phyloP scores from a whole-genome alignment of 2,329 filamentous ascomycete species.

The Xylaria sp. region DNA sequence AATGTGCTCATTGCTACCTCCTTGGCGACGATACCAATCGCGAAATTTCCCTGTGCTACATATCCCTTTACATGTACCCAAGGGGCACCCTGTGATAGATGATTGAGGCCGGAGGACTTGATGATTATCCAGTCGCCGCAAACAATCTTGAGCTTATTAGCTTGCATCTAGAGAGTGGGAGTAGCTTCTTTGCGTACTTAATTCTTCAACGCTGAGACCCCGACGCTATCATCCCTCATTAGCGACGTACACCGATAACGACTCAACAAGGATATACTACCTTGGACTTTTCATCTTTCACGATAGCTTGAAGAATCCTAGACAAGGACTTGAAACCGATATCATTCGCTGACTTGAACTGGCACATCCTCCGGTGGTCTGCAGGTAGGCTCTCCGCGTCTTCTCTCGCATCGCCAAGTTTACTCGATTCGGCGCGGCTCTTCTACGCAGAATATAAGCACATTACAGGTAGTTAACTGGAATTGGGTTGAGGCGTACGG shows the following conservation, averaged over 20 bases:
- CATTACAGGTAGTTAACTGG: neutral
- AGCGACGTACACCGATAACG: neutral
- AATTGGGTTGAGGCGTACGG: slow-evolving; percentile 13
- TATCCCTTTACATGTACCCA: slow-evolving; percentile 28
- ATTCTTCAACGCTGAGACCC: slow-evolving; percentile 20
- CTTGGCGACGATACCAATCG: slow-evolving; percentile 35
- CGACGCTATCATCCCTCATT: slow-evolving; percentile 24
- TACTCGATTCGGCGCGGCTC: slow-evolving; percentile 13
- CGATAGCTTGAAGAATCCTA: slow-evolving; percentile 23
- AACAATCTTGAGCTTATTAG: slow-evolving; percentile 31
- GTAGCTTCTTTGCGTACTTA: slow-evolving; percentile 14
- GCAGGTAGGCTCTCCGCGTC: slow-evolving; percentile 25
- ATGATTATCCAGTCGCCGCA: slow-evolving; percentile 14
- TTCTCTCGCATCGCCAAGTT: slow-evolving; percentile 26
- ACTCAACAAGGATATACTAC: slow-evolving; percentile 10
- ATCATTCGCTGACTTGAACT: slow-evolving; percentile 30
- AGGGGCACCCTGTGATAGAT: neutral
- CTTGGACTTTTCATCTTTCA: slow-evolving; percentile 29
- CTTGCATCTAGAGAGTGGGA: neutral
- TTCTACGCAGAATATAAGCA: slow-evolving; percentile 30
- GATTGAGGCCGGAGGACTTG: neutral
- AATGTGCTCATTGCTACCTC: slow-evolving; percentile 26
- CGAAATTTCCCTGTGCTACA: slow-evolving; percentile 29
- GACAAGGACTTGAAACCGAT: slow-evolving; percentile 24
- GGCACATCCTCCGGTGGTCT: slow-evolving; percentile 31